Evolutionary conservation across 331 rosid genomes (phyloP).

Genomic region (Pyrus hybrid): DNA sequence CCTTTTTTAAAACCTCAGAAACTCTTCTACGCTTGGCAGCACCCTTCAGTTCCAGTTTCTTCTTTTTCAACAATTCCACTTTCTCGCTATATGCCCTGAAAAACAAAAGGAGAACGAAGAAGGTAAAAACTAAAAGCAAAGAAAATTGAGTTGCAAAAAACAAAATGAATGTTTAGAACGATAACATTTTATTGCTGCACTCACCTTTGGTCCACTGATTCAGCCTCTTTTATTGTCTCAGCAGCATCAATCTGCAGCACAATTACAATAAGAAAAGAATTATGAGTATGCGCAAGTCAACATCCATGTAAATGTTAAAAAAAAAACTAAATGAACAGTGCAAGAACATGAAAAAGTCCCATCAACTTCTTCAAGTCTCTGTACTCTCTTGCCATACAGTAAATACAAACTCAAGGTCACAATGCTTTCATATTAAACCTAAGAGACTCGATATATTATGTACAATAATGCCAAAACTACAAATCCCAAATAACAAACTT

Average conservation of each 20-base stretch:
- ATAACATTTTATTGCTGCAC: slow-evolving; percentile 5
- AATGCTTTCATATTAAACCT: slow-evolving; percentile 3
- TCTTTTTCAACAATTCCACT: slow-evolving; percentile 71
- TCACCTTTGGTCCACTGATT: slow-evolving; percentile 76
- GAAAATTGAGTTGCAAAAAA: neutral
- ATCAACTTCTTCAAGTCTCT: slow-evolving; percentile 92
- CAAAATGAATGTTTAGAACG: neutral
- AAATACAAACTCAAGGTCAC: slow-evolving; percentile 17
- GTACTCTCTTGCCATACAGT: slow-evolving; percentile 64
- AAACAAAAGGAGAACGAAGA: neutral
- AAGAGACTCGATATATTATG: neutral
- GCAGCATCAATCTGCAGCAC: slow-evolving; percentile 81
- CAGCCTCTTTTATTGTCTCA: slow-evolving; percentile 82
- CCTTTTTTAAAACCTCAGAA: slow-evolving; percentile 28
- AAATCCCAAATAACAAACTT: neutral
- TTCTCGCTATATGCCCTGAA: slow-evolving; percentile 55
- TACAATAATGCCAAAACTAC: neutral
- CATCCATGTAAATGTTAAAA: neutral
- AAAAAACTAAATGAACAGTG: no score
- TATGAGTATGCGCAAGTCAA: neutral
- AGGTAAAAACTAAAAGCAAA: neutral
- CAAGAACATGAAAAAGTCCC: neutral
- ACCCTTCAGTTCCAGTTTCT: slow-evolving; percentile 53
- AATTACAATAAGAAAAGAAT: neutral
- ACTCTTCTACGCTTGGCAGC: slow-evolving; percentile 42